A percentile compares a stretch with the other conserved stretches of the same genome.
Evolutionary conservation across 106 monocot species (phyloP).

Genomic region (Gastrodia elata): DNA sequence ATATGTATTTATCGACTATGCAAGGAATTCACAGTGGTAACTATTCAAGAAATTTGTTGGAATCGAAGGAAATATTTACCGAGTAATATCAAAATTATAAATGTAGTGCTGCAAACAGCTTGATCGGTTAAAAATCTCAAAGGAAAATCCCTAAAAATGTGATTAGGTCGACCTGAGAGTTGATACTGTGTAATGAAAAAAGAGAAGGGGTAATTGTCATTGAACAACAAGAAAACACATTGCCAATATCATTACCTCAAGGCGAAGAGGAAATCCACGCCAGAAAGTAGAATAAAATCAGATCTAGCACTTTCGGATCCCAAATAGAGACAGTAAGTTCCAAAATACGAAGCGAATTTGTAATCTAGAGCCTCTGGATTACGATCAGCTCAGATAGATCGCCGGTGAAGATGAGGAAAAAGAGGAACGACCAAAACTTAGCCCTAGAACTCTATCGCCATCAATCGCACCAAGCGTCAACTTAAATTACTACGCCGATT

Average conservation of each 20-base stretch:
- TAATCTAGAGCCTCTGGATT: not conserved
- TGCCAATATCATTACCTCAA: not conserved
- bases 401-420: not conserved
- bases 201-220: not conserved
- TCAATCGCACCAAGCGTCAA: conserved; percentile 6
- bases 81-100: not conserved
- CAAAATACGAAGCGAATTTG: not conserved
- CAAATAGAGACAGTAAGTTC: not conserved
- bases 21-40: not conserved
- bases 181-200: not conserved
- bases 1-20: not conserved
- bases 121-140: not conserved
- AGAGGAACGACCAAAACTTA: not conserved
- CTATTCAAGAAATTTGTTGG: not conserved
- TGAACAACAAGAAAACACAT: not conserved
- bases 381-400: not conserved
- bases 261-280: not conserved
- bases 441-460: not conserved
- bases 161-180: not conserved
- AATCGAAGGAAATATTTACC: not conserved
- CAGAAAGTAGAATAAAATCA: not conserved
- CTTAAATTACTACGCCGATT: conserved; percentile 30
- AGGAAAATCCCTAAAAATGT: not conserved
- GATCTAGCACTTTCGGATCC: not conserved
- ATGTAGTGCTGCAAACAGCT: not conserved